Base-by-base conservation (phyloP, 129 eudicot genomes). In the Flaveria bidentis region DNA sequence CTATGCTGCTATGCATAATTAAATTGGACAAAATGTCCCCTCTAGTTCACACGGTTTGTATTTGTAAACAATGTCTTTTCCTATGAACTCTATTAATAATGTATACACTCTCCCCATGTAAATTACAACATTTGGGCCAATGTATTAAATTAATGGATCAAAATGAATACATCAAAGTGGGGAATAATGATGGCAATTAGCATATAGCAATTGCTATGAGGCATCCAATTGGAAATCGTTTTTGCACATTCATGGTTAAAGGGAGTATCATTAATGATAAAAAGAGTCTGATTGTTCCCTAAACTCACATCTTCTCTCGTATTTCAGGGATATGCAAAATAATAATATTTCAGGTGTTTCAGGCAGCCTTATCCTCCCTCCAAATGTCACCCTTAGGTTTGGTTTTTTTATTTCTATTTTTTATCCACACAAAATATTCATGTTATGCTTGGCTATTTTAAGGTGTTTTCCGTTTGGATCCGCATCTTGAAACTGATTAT, bases 301-400 rank as follows among this genome's bases (percentile, higher is more conserved):
- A 62, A 61, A 63, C 63, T 50, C 20, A 39, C 61, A 1, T 82
- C 44, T 30, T 67, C 56, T 78, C 22, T 74, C 46, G 74, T 73
- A 5, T 70, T 83, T 85, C 90, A 92, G 98, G 90, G 96, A 92
- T 69, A 83, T 92, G 76, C 81, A 68, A 76, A 84, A 86, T 83
- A 93, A 93, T 77, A 42, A 18, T 74, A 77, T 93, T 46, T 64
- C 95, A 63, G 90, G 82, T 71, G 87, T 93, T 67, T 83, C 85
- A 11, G 98, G 98, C 85, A 85, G 51, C 76, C 36, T 64, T 65
- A 44, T 8, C 69, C 50, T 82, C 71, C 92, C 92, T 56, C 81
- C 77, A 45, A 85, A 90, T 80, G 89, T 93, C 84, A 93, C 82
- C 78, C 85, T 93, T 58, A 83, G 97, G 97, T 91, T 62, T 64